Conservation (phyloP, 2,329 filamentous ascomycete genomes). For the Pseudogymnoascus sp. region DNA sequence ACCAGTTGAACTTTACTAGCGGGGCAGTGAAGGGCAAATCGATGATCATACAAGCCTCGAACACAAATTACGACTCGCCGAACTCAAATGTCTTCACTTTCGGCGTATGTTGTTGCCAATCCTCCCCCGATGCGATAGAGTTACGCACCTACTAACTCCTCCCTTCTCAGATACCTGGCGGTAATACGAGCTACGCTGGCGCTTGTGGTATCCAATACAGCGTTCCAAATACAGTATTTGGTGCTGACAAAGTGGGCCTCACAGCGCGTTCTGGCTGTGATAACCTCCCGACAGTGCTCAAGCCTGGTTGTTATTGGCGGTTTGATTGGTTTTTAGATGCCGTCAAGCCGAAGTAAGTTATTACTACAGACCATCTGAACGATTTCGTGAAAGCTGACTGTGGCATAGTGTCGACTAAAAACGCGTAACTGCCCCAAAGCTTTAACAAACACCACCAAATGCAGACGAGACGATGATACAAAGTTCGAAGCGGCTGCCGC, state of each 20-base stretch:
- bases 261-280: neutral
- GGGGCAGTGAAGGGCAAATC: conserved; percentile 47
- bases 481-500: neutral
- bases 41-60: conserved; percentile 54
- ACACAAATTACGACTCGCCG: conserved; percentile 49
- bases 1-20: conserved; percentile 53
- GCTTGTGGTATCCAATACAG: neutral
- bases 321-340: neutral
- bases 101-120: conserved; percentile 28
- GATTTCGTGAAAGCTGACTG: neutral
- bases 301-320: conserved; percentile 1
- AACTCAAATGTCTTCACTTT: conserved; percentile 48
- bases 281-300: neutral
- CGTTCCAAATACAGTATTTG: neutral
- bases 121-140: neutral
- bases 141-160: neutral
- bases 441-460: neutral
- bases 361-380: no score
- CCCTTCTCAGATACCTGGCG: neutral
- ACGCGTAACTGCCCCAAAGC: neutral
- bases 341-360: neutral
- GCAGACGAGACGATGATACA: conserved; percentile 8
- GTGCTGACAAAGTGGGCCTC: neutral
- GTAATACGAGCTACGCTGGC: neutral
- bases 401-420: neutral